Base-by-base conservation (phyloP, 345 rosid genomes). In the Arabidopsis arenosa region DNA sequence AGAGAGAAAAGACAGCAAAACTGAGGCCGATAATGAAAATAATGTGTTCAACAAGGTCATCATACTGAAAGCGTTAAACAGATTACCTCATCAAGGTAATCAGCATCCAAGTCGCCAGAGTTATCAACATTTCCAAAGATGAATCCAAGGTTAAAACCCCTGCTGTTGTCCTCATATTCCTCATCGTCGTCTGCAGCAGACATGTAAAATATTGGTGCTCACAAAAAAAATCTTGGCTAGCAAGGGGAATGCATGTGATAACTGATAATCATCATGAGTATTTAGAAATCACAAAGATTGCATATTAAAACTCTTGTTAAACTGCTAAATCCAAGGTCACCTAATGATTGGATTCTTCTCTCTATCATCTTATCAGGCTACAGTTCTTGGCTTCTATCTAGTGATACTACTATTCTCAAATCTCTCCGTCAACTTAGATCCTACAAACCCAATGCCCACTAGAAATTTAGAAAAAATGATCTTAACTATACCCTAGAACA, bases 61-160 rank as follows among this genome's bases (percentile, higher is more conserved):
- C 70, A 33, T 33, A 49, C 52, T 41, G 12, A 77, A 44, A 43
- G 41, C 28, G 67, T 11, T 66, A 26, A 47, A 30, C 52, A 73
- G 7, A 41, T 79, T 63, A 93, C 98, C 96, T 92, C 94, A 77
- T 95, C 99, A 64, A 95, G 98, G 80, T 95, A 95, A 85, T 95
- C 99, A 63, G 85, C 96, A 73, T 95, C 99, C 54, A 95, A 93
- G 79, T 92, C 98, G 9, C 99, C 99, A 3, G 94, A 83, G 78
- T 93, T 87, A 77, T 95, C 98, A 71, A 95, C 97, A 76, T 95
- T 95, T 51, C 98, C 98, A 53, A 95, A 95, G 88, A 95, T 89
- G 81, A 95, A 95, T 12, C 97, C 98, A 85, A 92, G 81, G 68
- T 92, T 84, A 52, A 83, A 86, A 68, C 90, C 92, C 75, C 90